Base-by-base conservation (phyloP, 108 stramenopile genomes). In the Fragilariopsis cylindrus region DNA sequence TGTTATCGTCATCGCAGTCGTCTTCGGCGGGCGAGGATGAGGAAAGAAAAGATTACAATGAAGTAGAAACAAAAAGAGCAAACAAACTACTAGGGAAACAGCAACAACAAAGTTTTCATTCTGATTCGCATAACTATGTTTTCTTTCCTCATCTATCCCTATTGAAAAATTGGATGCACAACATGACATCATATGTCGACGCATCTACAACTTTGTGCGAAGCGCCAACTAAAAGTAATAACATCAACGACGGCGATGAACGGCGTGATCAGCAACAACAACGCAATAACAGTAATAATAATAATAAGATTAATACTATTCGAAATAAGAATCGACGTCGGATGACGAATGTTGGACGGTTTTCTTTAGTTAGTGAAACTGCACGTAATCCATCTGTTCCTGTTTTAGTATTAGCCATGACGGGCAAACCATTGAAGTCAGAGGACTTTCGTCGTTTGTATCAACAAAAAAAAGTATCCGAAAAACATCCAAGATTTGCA, bases 311-410 rank as follows among this genome's bases (percentile, higher is more conserved):
- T 0, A 13, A 13, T 13, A 52, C 50, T 13, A 60, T 12, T 12
- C 65, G 9, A 65, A 65, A 40, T 39, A 8, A 16, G 19, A 69
- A 15, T 50, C 56, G 65, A 5, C 78, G 78, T 12, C 72, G 72
- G 85, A 93, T 93, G 90, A 92, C 95, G 39, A 87, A 84, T 30
- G 86, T 96, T 45, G 95, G 95, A 41, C 75, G 90, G 47, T 93
- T 96, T 70, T 87, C 90, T 11, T 50, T 90, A 11, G 58, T 86
- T 57, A 89, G 89, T 3, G 85, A 92, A 72, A 90, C 95, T 2
- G 42, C 30, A 2, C 42, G 60, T 21, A 96, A 96, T 80, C 92
- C 85, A 5, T 86, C 85, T 21, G 77, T 93, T 43, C 87, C 88
- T 6, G 80, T 86, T 4, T 80, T 96, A 49, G 83, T 96, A 71